These are phyloP conservation scores for Aphelidium insulamus DNA, from an alignment of 371 early-diverging fungal species.

Conservation along the genomic window DNA sequence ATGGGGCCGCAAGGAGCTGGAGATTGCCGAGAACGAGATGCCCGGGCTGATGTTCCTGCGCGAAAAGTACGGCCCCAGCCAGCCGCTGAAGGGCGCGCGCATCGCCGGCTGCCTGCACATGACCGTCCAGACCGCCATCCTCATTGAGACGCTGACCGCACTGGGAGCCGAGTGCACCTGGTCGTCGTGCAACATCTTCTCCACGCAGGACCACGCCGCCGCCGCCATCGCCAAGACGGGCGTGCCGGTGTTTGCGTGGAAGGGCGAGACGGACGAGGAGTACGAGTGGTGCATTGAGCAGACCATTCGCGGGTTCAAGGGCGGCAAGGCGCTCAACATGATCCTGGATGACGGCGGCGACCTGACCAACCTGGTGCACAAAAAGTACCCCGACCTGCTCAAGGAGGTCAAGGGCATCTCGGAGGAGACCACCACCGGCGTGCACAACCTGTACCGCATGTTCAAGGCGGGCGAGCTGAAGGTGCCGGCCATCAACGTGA, in stretches of 20 bases:
- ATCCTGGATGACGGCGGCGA: conserved; percentile 99
- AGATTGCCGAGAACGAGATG: conserved; percentile 95
- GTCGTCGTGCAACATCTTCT: conserved; percentile 98
- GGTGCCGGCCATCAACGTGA: conserved; percentile 97
- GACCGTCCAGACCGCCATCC: conserved; percentile 96
- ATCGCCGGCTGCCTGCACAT: conserved; percentile 97
- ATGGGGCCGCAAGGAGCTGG: conserved; percentile 85
- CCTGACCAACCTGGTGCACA: conserved; percentile 87
- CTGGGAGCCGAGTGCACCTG: conserved; percentile 96
- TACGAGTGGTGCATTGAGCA: conserved; percentile 97
- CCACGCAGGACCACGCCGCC: conserved; percentile 93
- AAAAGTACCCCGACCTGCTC: conserved; percentile 67
- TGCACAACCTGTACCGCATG: conserved; percentile 95
- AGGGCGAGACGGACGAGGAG: conserved; percentile 94
- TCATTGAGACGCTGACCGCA: conserved; percentile 86
- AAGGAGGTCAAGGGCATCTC: conserved; percentile 76
- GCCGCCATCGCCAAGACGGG: conserved; percentile 66
- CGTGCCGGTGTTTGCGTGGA: conserved; percentile 73
- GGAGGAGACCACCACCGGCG: conserved; percentile 99
- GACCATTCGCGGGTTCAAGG: conserved; percentile 73
- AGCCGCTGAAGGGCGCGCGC: conserved; percentile 90
- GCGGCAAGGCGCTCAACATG: conserved; percentile 87
- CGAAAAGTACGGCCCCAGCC: conserved; percentile 66
- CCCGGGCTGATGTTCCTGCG: conserved; percentile 90
- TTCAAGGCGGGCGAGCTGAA: conserved; percentile 80